Base-by-base conservation (phyloP, 345 rosid species). In the Salix brachista region DNA sequence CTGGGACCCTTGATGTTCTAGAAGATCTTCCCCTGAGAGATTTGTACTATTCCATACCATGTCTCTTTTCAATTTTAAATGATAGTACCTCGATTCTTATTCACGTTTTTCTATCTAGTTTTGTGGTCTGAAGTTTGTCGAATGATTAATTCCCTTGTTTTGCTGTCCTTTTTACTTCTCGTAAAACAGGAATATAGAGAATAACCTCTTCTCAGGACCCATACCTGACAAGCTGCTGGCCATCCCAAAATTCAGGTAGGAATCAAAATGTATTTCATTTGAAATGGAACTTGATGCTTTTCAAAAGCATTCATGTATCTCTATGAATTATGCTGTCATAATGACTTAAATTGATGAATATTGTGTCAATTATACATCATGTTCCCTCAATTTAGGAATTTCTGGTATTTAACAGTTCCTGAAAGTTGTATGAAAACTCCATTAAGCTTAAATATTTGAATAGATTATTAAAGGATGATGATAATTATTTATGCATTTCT, bases 1-100 rank as follows among this genome's bases (percentile, higher is more conserved):
- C 99, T 3, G 99, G 99, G 75, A 83, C 93, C 39, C 88, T 96
- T 65, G 93, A 90, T 83, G 93, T 92, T 79, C 87, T 94, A 70
- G 90, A 92, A 85, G 90, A 87, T 84, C 97, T 92, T 86, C 91
- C 94, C 54, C 86, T 96, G 81, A 84, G 69, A 84, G 93, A 96
- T 86, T 77, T 96, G 99, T 96, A 91, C 69, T 64, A 69, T 82
- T 82, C 84, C 85, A 77, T 71, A 79, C 79, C 78, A 32, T 76
- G 37, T 37, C 71, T 71, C 71, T 71, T 71, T 83, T 50, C 50
- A 21, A 44, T 72, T 78, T 75, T 56, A 37, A 21, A 18, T 75
- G 50, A 25, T 5, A 10, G 39, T 23, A 65, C 36, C 67, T 39
- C 3, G 66, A 66, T 62, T 12, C 46, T 39, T 34, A 12, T 69